Evolutionary conservation across 192 early-diverging fungal species (phyloP).

Genomic region (Backusella psychrophila): DNA sequence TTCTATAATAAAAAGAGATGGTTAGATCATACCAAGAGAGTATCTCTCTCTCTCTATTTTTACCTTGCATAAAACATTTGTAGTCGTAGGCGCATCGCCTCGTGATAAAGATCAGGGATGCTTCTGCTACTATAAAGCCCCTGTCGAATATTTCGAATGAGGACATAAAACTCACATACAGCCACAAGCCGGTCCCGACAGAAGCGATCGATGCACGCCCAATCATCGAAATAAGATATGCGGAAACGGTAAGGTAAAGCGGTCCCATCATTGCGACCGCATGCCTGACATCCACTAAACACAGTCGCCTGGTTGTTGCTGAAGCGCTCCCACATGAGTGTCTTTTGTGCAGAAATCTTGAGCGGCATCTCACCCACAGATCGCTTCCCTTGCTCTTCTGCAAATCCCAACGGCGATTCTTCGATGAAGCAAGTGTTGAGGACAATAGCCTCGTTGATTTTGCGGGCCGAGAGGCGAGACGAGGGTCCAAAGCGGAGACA

Average conservation of each 20-base stretch:
- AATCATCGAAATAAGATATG: constrained; percentile 68
- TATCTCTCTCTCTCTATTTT: not conserved
- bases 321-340: constrained; percentile 53
- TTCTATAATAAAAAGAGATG: constrained; percentile 5
- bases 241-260: constrained; percentile 65
- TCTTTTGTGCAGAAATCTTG: constrained; percentile 50
- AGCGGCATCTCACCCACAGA: constrained; percentile 39
- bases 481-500: constrained; percentile 93
- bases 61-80: constrained; percentile 86
- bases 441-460: constrained; percentile 87
- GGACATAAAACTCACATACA: constrained; percentile 93
- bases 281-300: constrained; percentile 51
- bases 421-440: constrained; percentile 89
- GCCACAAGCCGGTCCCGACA: constrained; percentile 94
- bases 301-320: constrained; percentile 33
- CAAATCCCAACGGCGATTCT: constrained; percentile 62
- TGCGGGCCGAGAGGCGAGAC: constrained; percentile 85
- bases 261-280: constrained; percentile 43
- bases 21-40: too few species aligned
- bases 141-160: constrained; percentile 86
- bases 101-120: constrained; percentile 80
- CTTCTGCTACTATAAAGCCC: constrained; percentile 77
- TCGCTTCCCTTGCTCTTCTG: constrained; percentile 46
- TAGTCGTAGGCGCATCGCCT: constrained; percentile 83
- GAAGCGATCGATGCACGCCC: constrained; percentile 75